A percentile compares a stretch with the other conserved stretches of the same genome.
Conservation (phyloP, 2,329 filamentous ascomycete genomes). For the Aspergillus flavus region DNA sequence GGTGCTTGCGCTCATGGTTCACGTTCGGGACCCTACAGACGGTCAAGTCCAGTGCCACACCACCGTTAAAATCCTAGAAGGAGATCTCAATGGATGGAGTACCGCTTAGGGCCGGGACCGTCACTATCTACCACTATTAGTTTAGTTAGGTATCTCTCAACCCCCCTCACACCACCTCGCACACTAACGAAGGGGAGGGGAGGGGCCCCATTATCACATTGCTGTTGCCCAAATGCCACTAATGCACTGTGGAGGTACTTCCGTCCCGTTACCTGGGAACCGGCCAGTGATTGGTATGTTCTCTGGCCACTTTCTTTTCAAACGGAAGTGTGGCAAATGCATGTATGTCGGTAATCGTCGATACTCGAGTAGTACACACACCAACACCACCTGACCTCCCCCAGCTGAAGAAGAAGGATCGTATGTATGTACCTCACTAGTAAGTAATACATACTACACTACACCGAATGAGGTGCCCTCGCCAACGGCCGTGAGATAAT, state of each 20-base stretch:
- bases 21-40: neutral
- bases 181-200: neutral
- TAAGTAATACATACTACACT: neutral
- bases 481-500: neutral
- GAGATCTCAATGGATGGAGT: neutral
- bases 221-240: neutral
- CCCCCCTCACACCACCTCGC: neutral
- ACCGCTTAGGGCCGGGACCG: neutral
- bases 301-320: neutral
- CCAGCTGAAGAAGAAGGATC: neutral
- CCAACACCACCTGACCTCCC: neutral
- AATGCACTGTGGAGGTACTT: neutral
- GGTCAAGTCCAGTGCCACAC: neutral
- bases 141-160: neutral
- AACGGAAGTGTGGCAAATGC: neutral
- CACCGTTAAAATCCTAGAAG: neutral
- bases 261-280: neutral
- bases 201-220: neutral
- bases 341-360: neutral
- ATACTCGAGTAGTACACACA: neutral
- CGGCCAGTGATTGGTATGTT: neutral
- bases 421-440: neutral
- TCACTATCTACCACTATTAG: neutral
- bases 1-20: neutral
- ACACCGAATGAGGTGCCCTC: neutral